Conservation (phyloP, 352 stramenopile species). For the Globisporangium okanoganense region DNA sequence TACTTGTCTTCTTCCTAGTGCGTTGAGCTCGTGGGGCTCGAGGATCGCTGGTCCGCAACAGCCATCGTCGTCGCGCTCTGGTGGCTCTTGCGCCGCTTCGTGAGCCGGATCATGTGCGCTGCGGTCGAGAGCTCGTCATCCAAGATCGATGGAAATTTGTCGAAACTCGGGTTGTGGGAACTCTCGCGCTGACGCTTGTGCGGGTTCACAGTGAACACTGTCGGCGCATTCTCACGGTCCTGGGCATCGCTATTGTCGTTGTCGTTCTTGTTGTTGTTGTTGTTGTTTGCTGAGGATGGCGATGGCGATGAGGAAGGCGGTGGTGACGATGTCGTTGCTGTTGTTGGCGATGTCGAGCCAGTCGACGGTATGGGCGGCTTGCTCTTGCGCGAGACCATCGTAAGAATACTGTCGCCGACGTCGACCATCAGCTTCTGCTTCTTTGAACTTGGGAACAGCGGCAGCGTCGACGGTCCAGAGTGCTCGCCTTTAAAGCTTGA, state of each 20-base stretch:
- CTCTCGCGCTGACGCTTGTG: conserved; percentile 40
- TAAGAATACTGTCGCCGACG: conserved; percentile 31
- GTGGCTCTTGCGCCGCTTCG: conserved; percentile 45
- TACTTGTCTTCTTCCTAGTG: neutral
- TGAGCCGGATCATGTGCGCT: conserved; percentile 27
- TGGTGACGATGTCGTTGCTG: neutral
- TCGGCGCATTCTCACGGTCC: neutral
- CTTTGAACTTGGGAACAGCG: conserved; percentile 42
- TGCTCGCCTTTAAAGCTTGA: neutral
- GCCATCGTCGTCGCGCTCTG: neutral
- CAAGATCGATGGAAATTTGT: conserved; percentile 27
- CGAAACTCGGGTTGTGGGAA: conserved; percentile 27
- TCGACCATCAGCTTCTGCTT: conserved; percentile 51
- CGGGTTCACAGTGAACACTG: conserved; percentile 18
- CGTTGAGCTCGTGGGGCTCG: neutral
- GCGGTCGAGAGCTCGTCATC: conserved; percentile 23
- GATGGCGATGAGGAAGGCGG: neutral
- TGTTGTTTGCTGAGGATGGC: conserved; percentile 1
- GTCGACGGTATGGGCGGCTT: neutral
- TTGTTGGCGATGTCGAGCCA: neutral
- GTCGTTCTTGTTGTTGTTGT: conserved; percentile 7
- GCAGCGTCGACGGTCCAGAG: conserved; percentile 5
- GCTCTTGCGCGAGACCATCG: conserved; percentile 36
- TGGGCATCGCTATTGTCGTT: conserved; percentile 6
- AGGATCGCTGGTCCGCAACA: neutral